A percentile compares a stretch with the other conserved stretches of the same genome.
These are phyloP conservation scores for Nicotiana otophora DNA, from an alignment of 257 asterid species.

Conservation along the genomic window DNA sequence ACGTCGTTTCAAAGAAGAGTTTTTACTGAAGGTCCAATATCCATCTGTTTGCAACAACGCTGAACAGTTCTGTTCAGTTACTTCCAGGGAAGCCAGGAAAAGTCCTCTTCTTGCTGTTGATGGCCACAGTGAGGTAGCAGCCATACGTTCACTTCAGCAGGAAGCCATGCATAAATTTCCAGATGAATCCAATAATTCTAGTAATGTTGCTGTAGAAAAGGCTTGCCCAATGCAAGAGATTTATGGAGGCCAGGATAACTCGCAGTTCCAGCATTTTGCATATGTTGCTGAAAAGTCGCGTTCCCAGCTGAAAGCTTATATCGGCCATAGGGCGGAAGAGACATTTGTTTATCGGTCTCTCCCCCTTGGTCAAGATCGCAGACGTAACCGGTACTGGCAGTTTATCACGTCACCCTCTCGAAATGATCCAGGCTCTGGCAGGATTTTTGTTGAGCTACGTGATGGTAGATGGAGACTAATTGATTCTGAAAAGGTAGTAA, in stretches of 20 bases:
- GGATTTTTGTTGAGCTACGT: conserved; percentile 66
- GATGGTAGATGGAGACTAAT: conserved; percentile 69
- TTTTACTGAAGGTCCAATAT: conserved; percentile 32
- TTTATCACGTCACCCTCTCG: conserved; percentile 61
- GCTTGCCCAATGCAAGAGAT: conserved; percentile 34
- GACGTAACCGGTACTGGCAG: conserved; percentile 85
- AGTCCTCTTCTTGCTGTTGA: conserved; percentile 29
- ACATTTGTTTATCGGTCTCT: conserved; percentile 69
- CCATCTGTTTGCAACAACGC: conserved; percentile 28
- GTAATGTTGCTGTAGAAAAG: conserved; percentile 30
- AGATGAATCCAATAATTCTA: conserved; percentile 28
- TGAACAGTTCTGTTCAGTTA: conserved; percentile 24
- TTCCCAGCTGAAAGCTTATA: conserved; percentile 57
- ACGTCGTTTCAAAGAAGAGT: conserved; percentile 80
- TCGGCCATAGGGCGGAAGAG: conserved; percentile 71
- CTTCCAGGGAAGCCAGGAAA: conserved; percentile 29
- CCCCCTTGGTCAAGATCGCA: conserved; percentile 90
- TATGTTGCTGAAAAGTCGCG: conserved; percentile 70
- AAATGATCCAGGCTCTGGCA: conserved; percentile 78
- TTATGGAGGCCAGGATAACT: conserved; percentile 32
- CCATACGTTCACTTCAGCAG: conserved; percentile 25
- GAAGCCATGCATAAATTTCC: conserved; percentile 42
- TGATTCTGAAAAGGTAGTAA: conserved; percentile 69
- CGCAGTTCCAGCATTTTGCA: conserved; percentile 50
- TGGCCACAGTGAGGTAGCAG: conserved; percentile 31